Conservation (phyloP, 257 asterid genomes). For the Craterostigma plantagineum region DNA sequence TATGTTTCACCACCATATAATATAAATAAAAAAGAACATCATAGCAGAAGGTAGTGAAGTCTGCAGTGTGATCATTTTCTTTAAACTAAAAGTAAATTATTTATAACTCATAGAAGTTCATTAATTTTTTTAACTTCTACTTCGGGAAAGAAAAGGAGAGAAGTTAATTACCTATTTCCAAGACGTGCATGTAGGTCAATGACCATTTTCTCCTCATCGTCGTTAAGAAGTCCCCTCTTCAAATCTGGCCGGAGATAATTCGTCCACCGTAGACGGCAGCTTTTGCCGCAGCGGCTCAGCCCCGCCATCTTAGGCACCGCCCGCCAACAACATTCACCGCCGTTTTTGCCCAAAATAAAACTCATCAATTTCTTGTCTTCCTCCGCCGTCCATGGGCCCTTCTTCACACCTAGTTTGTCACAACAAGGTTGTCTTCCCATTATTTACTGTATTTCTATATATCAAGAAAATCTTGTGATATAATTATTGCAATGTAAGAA, state of each 20-base stretch:
- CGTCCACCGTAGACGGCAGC: conserved; percentile 95
- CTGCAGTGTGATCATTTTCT: no score
- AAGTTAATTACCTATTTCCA: conserved; percentile 49
- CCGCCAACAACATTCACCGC: conserved; percentile 97
- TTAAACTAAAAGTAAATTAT: no score
- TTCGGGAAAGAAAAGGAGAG: background rate
- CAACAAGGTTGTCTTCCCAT: conserved; percentile 98
- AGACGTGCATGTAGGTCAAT: conserved; percentile 88
- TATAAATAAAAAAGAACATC: no score
- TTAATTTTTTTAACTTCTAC: background rate
- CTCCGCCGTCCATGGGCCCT: conserved; percentile 97
- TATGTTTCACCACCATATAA: no score
- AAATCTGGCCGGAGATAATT: conserved; percentile 94
- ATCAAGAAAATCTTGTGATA: no score
- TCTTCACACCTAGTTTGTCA: conserved; percentile 89
- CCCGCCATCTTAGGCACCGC: conserved; percentile 97
- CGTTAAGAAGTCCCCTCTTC: conserved; percentile 81
- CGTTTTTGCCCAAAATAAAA: conserved; percentile 64
- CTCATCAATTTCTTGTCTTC: conserved; percentile 80
- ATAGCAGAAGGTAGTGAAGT: no score
- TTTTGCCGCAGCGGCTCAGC: conserved; percentile 90
- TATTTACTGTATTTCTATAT: background rate
- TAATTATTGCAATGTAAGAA: no score
- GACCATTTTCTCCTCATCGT: conserved; percentile 73
- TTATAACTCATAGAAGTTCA: background rate